A percentile compares a stretch with the other conserved stretches of the same genome.
These are phyloP conservation scores for Kazachstania taianensis DNA, from an alignment of 805 yeast species.

Conservation along the genomic window DNA sequence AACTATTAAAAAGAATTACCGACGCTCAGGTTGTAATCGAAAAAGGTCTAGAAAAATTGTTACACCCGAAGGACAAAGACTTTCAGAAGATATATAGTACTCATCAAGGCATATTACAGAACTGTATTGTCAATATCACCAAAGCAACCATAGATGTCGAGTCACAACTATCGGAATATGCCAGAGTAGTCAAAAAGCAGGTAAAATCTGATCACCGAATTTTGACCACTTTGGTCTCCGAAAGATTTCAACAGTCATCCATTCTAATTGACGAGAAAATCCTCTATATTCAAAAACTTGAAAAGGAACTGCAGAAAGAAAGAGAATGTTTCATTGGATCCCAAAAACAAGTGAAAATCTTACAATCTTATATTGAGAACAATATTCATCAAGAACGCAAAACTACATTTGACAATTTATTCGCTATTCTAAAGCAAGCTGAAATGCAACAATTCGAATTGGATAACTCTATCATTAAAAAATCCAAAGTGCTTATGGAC, in stretches of 20 bases:
- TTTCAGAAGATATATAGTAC: conserved; percentile 1
- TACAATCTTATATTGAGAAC: conserved; percentile 9
- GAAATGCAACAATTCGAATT: conserved; percentile 7
- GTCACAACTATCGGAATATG: background rate
- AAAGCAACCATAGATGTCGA: conserved; percentile 4
- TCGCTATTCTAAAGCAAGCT: conserved; percentile 5
- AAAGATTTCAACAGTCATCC: background rate
- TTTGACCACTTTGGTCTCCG: background rate
- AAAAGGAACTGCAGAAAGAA: conserved; percentile 8
- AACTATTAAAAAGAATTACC: background rate
- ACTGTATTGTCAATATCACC: conserved; percentile 2
- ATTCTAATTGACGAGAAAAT: background rate
- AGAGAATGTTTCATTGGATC: conserved; percentile 5
- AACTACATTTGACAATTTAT: conserved; percentile 4
- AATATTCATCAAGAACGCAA: conserved; percentile 9
- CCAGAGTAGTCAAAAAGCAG: background rate
- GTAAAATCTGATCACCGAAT: background rate
- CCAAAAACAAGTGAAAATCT: conserved; percentile 4
- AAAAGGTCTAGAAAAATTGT: background rate
- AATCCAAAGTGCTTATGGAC: conserved; percentile 1
- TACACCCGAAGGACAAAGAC: background rate
- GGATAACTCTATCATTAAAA: conserved; percentile 4
- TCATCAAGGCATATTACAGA: conserved; percentile 1
- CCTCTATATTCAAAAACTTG: conserved; percentile 3
- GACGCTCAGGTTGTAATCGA: background rate